These are phyloP conservation scores for Rhizopogon rudus DNA, from an alignment of 768 basidiomycete species.

Conservation along the genomic window DNA sequence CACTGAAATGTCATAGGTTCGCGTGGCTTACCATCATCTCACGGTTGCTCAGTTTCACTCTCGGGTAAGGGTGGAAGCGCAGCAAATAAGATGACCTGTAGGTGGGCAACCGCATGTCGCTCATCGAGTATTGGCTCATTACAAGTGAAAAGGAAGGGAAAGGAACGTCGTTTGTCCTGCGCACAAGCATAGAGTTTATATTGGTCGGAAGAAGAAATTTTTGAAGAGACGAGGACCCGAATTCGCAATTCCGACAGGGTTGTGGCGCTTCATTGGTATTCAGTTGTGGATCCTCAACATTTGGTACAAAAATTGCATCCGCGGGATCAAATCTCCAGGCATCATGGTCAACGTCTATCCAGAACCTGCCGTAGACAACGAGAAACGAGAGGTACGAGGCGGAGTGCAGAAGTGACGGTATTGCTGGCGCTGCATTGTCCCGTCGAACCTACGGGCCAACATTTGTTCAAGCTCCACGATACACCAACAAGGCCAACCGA, in stretches of 20 bases:
- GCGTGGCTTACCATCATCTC: constrained; percentile 18
- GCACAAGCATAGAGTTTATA: constrained; percentile 1
- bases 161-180: neutral
- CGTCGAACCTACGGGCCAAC: neutral
- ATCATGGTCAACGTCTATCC: neutral
- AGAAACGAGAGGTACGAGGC: neutral
- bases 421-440: constrained; percentile 11
- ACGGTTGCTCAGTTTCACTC: constrained; percentile 14
- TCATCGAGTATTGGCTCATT: constrained; percentile 12
- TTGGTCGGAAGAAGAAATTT: constrained; percentile 1
- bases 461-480: neutral
- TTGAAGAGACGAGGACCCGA: neutral
- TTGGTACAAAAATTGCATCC: neutral
- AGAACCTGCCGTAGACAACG: neutral
- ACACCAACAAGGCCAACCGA: neutral
- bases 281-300: neutral
- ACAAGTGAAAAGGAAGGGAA: neutral
- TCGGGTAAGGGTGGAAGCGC: constrained; percentile 26
- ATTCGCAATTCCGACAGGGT: neutral
- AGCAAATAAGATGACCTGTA: constrained; percentile 26
- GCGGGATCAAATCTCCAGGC: neutral
- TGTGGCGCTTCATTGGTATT: neutral
- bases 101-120: constrained; percentile 8
- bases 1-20: neutral
- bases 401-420: neutral